Evolutionary conservation across 176 grass and related monocot species (phyloP), one percentile per base, ranked within the genome.

Genomic region (Dactylis glomerata): DNA sequence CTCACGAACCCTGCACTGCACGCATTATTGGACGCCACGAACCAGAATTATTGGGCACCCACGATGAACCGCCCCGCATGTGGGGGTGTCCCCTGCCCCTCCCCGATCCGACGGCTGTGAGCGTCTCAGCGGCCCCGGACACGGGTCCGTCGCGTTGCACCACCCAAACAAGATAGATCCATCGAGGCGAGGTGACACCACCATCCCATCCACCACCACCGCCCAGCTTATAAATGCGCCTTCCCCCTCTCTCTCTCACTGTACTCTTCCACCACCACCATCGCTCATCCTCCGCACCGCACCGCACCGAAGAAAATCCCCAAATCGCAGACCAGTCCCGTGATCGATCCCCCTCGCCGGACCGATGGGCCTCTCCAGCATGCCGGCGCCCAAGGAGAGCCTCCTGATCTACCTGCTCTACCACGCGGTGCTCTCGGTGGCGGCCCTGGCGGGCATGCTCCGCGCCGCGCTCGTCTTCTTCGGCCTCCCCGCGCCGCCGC

Each of bases 311-410:
- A 28, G 57, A 3, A 73, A 90, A 73, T 3, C 27, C 27, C 26
- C 36, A 79, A 90, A 74, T 78, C 37, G 52, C 88, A 73, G n/a
- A 2, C 50, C 10, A 68, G 83, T 78, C 64, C 88, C 77, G 23
- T 77, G 12, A 41, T 30, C 63, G 2, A 65, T 62, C 51, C 16
- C 14, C 10, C 47, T 2, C n/a, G 2, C 28, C 49, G 24, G n/a
- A 0, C 40, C 77, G 87, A 98, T 98, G 96, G 96, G 96, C 45
- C 75, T 98, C 26, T 93, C 87, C 19, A 93, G 91, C 85, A 90
- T 95, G 83, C 89, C 92, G 82, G 84, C 87, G 82, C 93, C 93
- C 28, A 90, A 88, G 65, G 96, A 98, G 79, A 87, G 91, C 80
- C 88, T 98, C 15, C 55, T 95, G 12, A 84, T 85, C 45, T 94